These are phyloP conservation scores for Salvia splendens DNA, from an alignment of 257 asterid genomes.

Conservation along the genomic window DNA sequence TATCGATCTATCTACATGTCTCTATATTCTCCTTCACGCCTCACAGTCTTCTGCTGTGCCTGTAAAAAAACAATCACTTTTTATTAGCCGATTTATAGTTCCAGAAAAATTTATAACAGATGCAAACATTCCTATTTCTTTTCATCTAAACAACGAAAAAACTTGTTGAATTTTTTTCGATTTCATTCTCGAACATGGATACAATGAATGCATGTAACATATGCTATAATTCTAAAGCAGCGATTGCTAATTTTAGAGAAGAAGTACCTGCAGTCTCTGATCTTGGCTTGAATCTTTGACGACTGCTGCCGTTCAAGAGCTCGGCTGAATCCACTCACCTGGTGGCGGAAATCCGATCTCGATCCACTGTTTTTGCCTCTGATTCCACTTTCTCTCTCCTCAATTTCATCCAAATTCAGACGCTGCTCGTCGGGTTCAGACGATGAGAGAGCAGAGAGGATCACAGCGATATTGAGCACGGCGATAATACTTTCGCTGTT, in stretches of 20 bases:
- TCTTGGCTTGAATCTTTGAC: conserved; percentile 33
- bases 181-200: neutral
- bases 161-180: neutral
- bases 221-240: neutral
- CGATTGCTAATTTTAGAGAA: neutral
- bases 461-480: conserved; percentile 46
- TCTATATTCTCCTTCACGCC: neutral
- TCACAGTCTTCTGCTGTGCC: conserved; percentile 46
- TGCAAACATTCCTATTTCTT: no score
- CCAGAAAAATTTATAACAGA: neutral
- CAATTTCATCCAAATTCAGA: conserved; percentile 18
- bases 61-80: conserved; percentile 2
- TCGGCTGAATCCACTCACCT: conserved; percentile 26
- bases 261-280: conserved; percentile 40
- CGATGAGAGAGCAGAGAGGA: conserved; percentile 47
- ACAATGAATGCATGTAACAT: neutral
- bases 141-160: no score
- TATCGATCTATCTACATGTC: neutral
- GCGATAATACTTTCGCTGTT: conserved; percentile 18
- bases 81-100: no score
- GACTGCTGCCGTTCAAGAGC: conserved; percentile 28
- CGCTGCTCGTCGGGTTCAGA: conserved; percentile 26
- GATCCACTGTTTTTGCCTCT: conserved; percentile 16
- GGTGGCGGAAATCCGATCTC: conserved; percentile 21
- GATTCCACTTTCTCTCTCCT: conserved; percentile 19